Conservation (phyloP, 257 asterid species). For the Solanum gracilifrons region DNA sequence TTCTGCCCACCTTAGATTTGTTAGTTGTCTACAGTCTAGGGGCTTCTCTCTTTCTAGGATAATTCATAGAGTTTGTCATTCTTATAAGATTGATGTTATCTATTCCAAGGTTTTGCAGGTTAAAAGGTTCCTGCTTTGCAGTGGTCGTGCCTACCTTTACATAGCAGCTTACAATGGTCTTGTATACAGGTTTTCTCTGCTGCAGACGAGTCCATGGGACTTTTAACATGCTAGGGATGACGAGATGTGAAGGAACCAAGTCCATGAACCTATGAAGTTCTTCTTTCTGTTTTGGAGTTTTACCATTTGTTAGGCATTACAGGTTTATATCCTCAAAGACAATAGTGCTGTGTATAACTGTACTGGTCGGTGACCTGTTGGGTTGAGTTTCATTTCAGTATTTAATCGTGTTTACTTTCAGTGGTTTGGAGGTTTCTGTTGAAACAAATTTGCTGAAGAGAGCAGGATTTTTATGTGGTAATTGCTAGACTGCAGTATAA, state of each 20-base stretch:
- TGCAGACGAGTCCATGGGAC: constrained; percentile 4
- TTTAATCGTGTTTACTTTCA: not conserved
- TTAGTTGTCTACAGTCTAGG: not conserved
- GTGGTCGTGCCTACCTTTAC: not conserved
- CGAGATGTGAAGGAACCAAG: not conserved
- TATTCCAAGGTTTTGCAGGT: constrained; percentile 8
- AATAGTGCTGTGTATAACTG: not conserved
- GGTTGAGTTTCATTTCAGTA: not conserved
- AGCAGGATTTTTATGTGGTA: not conserved
- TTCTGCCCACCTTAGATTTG: not conserved
- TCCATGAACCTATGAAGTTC: not conserved
- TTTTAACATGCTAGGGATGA: not conserved
- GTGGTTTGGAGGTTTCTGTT: not conserved
- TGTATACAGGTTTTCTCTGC: constrained; percentile 10
- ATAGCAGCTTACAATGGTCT: constrained; percentile 7
- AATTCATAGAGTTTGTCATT: not conserved
- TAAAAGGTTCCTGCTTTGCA: constrained; percentile 6
- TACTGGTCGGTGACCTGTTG: not conserved
- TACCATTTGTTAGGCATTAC: not conserved
- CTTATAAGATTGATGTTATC: not conserved
- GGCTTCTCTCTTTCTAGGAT: not conserved
- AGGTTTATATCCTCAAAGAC: not conserved
- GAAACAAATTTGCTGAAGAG: not conserved
- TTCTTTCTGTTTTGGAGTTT: not conserved
- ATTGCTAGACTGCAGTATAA: not conserved